These are phyloP conservation scores for Polyporus arcularius DNA, from an alignment of 768 basidiomycete genomes.

Conservation along the genomic window DNA sequence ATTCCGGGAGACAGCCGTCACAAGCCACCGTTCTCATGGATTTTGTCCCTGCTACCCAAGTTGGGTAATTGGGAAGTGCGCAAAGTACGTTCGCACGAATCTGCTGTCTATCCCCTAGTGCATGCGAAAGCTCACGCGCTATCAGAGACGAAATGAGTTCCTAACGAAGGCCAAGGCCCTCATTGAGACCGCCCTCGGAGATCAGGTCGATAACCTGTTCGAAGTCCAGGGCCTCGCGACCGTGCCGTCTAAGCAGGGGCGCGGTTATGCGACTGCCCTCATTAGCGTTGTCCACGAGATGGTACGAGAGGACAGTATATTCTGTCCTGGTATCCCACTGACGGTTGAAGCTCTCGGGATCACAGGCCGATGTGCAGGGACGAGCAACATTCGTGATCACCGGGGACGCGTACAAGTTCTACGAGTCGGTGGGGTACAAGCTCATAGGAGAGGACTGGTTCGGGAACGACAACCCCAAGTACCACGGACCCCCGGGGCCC, in stretches of 20 bases:
- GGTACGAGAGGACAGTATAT: not conserved
- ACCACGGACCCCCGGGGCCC: slow-evolving; percentile 11
- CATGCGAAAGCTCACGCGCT: not conserved
- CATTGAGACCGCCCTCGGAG: not conserved
- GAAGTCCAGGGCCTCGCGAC: not conserved
- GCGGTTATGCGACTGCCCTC: slow-evolving; percentile 5
- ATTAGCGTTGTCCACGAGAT: not conserved
- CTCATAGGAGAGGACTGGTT: slow-evolving; percentile 10
- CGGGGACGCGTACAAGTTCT: slow-evolving; percentile 15
- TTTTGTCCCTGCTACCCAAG: not conserved
- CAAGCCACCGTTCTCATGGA: not conserved
- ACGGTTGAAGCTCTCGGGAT: not conserved
- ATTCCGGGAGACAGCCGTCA: not conserved
- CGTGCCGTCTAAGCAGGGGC: slow-evolving; percentile 3
- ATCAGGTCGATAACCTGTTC: not conserved
- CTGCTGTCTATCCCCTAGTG: not conserved
- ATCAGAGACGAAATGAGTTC: not conserved
- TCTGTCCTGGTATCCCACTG: not conserved
- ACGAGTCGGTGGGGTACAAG: slow-evolving; percentile 16
- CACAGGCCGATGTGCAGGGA: slow-evolving; percentile 18
- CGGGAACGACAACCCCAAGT: slow-evolving; percentile 20
- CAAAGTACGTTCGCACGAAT: not conserved
- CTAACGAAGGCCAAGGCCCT: not conserved
- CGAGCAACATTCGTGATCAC: slow-evolving; percentile 16
- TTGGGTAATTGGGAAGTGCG: not conserved